Evolutionary conservation across 176 grass and related monocot species (phyloP).

Genomic region (Oryza coarctata): DNA sequence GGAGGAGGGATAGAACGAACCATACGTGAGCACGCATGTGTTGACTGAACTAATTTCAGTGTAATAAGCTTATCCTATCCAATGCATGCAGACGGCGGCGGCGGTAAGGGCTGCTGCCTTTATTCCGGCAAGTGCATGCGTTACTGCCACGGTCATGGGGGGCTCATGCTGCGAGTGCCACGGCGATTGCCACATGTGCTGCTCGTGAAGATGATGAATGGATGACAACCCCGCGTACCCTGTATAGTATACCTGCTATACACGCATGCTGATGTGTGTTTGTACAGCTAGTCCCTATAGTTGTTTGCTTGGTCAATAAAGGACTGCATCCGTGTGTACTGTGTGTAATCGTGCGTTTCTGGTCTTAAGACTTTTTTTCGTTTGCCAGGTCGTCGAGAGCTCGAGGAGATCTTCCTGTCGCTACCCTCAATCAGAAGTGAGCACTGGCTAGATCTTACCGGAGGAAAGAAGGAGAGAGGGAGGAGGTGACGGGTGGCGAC

Average conservation of each 20-base stretch:
- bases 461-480: no score
- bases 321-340: background rate
- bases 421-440: no score
- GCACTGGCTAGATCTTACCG: no score
- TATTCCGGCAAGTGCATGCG: background rate
- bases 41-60: no score
- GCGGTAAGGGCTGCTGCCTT: background rate
- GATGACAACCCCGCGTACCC: background rate
- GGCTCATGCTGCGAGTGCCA: background rate
- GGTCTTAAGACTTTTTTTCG: no score
- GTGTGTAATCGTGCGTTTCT: background rate
- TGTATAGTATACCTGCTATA: background rate
- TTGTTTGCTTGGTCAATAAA: background rate
- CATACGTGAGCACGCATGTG: no score
- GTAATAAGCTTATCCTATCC: no score
- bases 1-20: no score
- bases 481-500: no score
- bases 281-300: background rate
- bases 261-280: background rate
- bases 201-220: background rate
- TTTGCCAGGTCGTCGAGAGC: no score
- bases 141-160: background rate
- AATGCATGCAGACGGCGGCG: no score
- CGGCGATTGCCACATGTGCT: background rate
- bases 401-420: no score